These are phyloP conservation scores for Ploettnerulaceae sp. DNA, from an alignment of 2,329 filamentous ascomycete genomes.

Conservation along the genomic window DNA sequence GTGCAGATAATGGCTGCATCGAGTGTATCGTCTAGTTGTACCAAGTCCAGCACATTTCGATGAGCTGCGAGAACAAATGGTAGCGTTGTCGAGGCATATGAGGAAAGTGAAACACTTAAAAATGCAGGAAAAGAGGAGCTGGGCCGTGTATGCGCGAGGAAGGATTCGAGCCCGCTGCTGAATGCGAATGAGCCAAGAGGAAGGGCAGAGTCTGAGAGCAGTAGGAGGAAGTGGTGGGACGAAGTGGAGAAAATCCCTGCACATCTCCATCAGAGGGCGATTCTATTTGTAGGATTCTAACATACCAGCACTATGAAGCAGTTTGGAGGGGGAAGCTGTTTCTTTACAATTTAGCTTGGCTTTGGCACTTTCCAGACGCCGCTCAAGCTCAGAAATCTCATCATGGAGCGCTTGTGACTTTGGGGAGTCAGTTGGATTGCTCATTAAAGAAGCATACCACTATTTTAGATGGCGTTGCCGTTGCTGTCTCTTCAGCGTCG, in stretches of 20 bases:
- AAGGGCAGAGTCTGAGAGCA: conserved; percentile 76
- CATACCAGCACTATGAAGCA: conserved; percentile 22
- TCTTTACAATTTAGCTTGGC: conserved; percentile 38
- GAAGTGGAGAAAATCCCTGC: conserved; percentile 23
- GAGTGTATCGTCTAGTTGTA: conserved; percentile 64
- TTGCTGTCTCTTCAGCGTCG: neutral
- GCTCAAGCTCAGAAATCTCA: conserved; percentile 57
- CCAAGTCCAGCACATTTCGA: conserved; percentile 46
- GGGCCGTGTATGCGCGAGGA: conserved; percentile 60
- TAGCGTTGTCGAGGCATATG: conserved; percentile 66
- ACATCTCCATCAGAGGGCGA: conserved; percentile 8
- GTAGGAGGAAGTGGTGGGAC: conserved; percentile 60
- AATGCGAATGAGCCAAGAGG: conserved; percentile 85
- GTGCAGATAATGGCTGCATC: conserved; percentile 74
- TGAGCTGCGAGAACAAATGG: conserved; percentile 71
- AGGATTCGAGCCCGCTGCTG: conserved; percentile 77
- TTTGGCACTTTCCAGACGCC: conserved; percentile 38
- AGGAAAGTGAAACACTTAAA: conserved; percentile 63
- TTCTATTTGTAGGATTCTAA: neutral
- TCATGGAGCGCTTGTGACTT: conserved; percentile 36
- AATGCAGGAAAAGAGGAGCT: conserved; percentile 56
- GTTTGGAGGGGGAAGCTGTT: conserved; percentile 20
- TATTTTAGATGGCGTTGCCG: neutral
- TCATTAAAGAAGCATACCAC: conserved; percentile 25
- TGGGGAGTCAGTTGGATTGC: conserved; percentile 19